Evolutionary conservation across 129 eudicot genomes (phyloP).

Genomic region (Escallonia herrerae): DNA sequence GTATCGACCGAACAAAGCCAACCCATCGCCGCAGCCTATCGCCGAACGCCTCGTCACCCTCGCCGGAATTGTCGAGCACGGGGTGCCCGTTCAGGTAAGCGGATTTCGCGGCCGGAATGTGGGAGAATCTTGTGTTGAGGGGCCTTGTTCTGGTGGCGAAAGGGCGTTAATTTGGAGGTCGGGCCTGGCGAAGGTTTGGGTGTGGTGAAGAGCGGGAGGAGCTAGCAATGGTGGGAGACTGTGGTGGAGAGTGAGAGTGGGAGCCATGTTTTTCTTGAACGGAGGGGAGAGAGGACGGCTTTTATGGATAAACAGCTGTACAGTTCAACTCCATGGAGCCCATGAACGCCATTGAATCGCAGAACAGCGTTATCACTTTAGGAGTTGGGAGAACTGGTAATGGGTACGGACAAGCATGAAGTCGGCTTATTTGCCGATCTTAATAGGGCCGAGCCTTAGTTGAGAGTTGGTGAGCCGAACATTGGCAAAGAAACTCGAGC

Average conservation of each 20-base stretch:
- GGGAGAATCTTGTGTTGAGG: slow-evolving; percentile 18
- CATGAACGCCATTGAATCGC: too few relatives aligned
- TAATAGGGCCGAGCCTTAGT: too few relatives aligned
- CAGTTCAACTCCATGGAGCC: too few relatives aligned
- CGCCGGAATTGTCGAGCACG: slow-evolving; percentile 18
- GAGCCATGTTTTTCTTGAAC: slow-evolving; percentile 21
- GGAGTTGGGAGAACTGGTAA: too few relatives aligned
- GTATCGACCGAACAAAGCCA: slow-evolving; percentile 24
- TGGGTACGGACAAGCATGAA: too few relatives aligned
- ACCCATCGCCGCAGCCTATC: slow-evolving; percentile 37
- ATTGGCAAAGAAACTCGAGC: too few relatives aligned
- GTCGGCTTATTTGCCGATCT: too few relatives aligned
- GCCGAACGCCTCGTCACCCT: slow-evolving; percentile 15
- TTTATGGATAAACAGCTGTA: too few relatives aligned
- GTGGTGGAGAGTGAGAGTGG: slow-evolving; percentile 10
- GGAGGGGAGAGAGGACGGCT: too few relatives aligned
- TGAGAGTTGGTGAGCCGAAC: too few relatives aligned
- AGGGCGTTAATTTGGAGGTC: background rate
- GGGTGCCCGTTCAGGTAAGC: slow-evolving; percentile 57
- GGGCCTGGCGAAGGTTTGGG: background rate
- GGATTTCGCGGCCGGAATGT: slow-evolving; percentile 23
- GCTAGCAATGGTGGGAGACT: slow-evolving; percentile 8
- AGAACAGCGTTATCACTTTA: too few relatives aligned
- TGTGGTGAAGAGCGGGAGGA: slow-evolving; percentile 6
- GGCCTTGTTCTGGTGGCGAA: slow-evolving; percentile 1